Base-by-base conservation (phyloP, 2,329 filamentous ascomycete species). In the Macrophomina phaseolina region DNA sequence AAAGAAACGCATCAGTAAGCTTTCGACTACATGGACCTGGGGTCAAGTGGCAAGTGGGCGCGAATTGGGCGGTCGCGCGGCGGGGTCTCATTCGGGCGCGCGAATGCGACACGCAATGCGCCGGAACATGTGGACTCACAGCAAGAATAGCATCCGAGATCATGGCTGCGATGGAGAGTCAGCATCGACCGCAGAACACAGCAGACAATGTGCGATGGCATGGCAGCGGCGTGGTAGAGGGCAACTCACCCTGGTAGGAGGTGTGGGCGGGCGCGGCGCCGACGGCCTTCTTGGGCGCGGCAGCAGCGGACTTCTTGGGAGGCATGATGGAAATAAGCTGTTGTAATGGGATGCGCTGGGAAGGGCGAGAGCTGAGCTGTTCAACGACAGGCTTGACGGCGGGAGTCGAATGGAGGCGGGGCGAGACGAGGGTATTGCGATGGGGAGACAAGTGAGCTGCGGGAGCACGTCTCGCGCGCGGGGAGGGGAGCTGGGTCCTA, bases 111-210 rank as follows among this genome's bases (percentile, higher is more conserved):
- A 23, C 75, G 78, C 74, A 69, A 79, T 82, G 82, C 84, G 83
- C 84, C 77, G 70, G 75, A 72, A 75, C 76, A 76, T 78, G 81
- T 85, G 75, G 77, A 90, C 89, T 88, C 80, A 91, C 89, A 81
- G 85, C 87, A 76, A 90, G 79, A 77, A 91, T 89, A 73, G 88
- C 89, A 79, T 90, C 88, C 81, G 89, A 90, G 80, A 91, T 89
- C 89, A 91, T 90, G 80, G 89, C 88, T 90, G 79, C 77, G 76
- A 75, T 51, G 72, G 70, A 72, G 67, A 73, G 84, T 88, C 82
- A 87, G 85, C 77, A 85, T 79, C 78, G 71, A 70, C 75, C 80
- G 74, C 86, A 84, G 86, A 89, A 78, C 74, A 80, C 68, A 75
- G 78, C 74, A 70, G 76, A 77, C 71, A 65, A 67, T 72, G 67